Base-by-base conservation (phyloP, 768 basidiomycete species). In the Gelatoporia subvermispora region DNA sequence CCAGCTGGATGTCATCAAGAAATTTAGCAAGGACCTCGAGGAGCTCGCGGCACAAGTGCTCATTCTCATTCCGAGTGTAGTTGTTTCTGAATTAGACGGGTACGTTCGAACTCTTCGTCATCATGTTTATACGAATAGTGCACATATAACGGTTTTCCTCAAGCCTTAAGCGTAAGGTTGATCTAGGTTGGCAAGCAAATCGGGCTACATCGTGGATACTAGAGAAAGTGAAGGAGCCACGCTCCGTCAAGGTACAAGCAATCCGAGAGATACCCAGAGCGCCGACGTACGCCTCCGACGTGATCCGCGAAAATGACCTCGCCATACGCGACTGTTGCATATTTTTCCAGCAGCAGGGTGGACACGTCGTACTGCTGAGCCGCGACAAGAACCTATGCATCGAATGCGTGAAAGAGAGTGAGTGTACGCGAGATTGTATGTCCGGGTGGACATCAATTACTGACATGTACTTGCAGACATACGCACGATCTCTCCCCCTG, bases 51-150 rank as follows among this genome's bases (percentile, higher is more conserved):
- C 79, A n/a, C 75, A 79, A n/a, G 68, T 85, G 37, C 51, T 78
- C 43, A 66, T 90, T 22, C 68, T 91, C 52, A 75, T 91, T 43
- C 90, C 89, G 0, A 84, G 81, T 9, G 79, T 76, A 7, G 89
- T 92, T 16, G 75, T 92, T 44, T 73, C 79, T 43, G 89, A 93
- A 63, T 76, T 93, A 34, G 90, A 93, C 59, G 73, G 74, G 87
- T 87, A 59, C 48, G 74, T 58, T 9, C 8, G 18, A 22, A 36
- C 18, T n/a, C n/a, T n/a, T n/a, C n/a, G n/a, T n/a, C n/a, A n/a
- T n/a, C n/a, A n/a, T n/a, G n/a, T n/a, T n/a, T n/a, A n/a, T n/a
- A n/a, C n/a, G n/a, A n/a, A n/a, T n/a, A n/a, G n/a, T n/a, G n/a
- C n/a, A n/a, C n/a, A n/a, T n/a, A n/a, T n/a, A 31, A 31, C 28